Evolutionary conservation across 2,329 filamentous ascomycete species (phyloP), one percentile per base, ranked within the genome.

Genomic region (Xylaria sp.): DNA sequence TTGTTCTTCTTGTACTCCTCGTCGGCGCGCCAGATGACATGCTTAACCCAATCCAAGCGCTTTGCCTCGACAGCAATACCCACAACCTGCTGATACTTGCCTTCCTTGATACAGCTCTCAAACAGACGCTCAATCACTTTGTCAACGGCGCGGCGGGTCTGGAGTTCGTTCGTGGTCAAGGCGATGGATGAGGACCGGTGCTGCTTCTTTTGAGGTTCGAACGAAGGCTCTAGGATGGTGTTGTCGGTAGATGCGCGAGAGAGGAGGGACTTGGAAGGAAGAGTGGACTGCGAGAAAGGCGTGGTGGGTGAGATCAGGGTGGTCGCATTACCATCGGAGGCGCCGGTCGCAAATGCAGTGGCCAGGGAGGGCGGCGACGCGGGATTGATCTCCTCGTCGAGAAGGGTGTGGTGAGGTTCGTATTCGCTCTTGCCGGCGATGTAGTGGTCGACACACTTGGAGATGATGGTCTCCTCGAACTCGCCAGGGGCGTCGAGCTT

Each of bases 381-480:
- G 25, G 66, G 68, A 48, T 65, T 67, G 3, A 72, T 70, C 53
- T 69, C 72, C 55, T 71, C 69, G 49, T 78, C 78, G 48, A 82
- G 73, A 13, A 79, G 76, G 19, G 76, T 73, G 70, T n/a, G 85
- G 82, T 68, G 82, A 80, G n/a, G n/a, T n/a, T n/a, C n/a, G n/a
- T n/a, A n/a, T 63, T 82, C 79, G 43, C 83, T 29, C 52, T 82
- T 84, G 43, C 93, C 85, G 62, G 92, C 89, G 73, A 99, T 97
- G 80, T 97, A 99, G 68, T 96, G 96, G 78, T 99, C 95, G 73
- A 99, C 88, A 75, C 95, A 99, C 85, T 96, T 97, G 62, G 94
- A 94, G 77, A 98, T 93, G 80, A 99, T 98, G 59, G 95, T 99
- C 81, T 99, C 93, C 78, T 99, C 95, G 74, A 97, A 99, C 81